Base-by-base conservation (phyloP, 345 rosid species). In the Citrus hindsii region DNA sequence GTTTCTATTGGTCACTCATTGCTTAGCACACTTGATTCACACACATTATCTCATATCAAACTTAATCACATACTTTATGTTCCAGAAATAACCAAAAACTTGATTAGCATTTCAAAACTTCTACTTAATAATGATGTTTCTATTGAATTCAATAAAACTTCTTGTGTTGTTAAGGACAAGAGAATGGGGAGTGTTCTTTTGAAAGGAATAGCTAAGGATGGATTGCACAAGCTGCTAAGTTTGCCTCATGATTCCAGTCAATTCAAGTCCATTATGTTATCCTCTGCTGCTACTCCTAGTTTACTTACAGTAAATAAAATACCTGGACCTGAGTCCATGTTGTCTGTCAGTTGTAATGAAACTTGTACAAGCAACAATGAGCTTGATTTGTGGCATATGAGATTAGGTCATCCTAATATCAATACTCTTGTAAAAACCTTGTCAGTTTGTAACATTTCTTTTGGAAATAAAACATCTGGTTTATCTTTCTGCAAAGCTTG, bases 261-360 rank as follows among this genome's bases (percentile, higher is more conserved):
- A 46, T 4, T 46, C 18, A 46, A 46, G 53, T 13, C 4, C 1
- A 46, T 46, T 13, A 0, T 46, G 18, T 13, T 13, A 12, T 46
- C 53, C 0, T 46, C 53, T 46, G 12, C 4, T 10, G 0, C 40
- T 7, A 7, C 2, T 38, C 10, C 42, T 38, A 38, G 9, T 7
- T 37, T 37, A 7, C 40, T 37, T 37, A 6, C 40, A 1, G 2
- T 37, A 6, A 37, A 6, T 37, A 7, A 7, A 13, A 2, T 7
- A 2, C 13, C 13, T 13, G 13, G 4, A 46, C 53, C 18, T 10
- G 4, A 46, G 4, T 46, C 18, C 13, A 46, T 13, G 18, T 0
- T 46, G 0, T 2, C 5, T 46, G 1, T 46, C 0, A 46, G 0
- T 2, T 9, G 1, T 10, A 13, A 12, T 2, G 1, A 10, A 1